These are phyloP conservation scores for Aquilaria agallochum DNA, from an alignment of 441 rosid species.

Conservation along the genomic window DNA sequence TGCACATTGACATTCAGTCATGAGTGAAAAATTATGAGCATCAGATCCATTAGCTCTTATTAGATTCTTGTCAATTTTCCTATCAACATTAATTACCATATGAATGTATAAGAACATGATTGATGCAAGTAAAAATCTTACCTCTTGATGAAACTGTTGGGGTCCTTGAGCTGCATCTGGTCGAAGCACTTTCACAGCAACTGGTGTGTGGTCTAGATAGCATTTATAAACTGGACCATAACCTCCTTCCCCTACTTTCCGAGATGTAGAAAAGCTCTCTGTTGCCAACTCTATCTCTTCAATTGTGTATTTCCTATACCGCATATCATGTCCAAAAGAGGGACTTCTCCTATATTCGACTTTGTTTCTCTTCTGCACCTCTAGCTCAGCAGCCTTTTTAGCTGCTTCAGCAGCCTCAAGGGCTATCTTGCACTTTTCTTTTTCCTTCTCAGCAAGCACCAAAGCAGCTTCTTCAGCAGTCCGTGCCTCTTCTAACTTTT, in stretches of 20 bases:
- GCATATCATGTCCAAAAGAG: conserved; percentile 24
- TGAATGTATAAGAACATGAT: too few relatives aligned
- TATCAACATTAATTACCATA: too few relatives aligned
- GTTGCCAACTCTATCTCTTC: conserved; percentile 83
- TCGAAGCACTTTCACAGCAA: conserved; percentile 76
- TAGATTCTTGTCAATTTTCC: background rate
- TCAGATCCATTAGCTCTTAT: background rate
- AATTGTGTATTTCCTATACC: conserved; percentile 59
- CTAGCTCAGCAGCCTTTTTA: conserved; percentile 53
- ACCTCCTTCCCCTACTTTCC: conserved; percentile 93
- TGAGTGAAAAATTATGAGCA: background rate
- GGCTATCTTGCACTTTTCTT: conserved; percentile 55
- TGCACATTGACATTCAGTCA: background rate
- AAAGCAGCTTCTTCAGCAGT: conserved; percentile 62
- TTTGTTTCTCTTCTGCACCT: conserved; percentile 50
- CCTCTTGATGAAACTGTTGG: conserved; percentile 82
- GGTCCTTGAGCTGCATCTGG: conserved; percentile 87
- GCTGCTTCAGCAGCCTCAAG: conserved; percentile 72
- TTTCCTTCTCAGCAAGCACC: conserved; percentile 64
- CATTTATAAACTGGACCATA: conserved; percentile 82
- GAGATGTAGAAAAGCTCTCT: conserved; percentile 36
- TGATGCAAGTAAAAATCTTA: conserved; percentile 6
- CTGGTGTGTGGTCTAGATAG: conserved; percentile 63
- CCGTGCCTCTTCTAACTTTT: conserved; percentile 45
- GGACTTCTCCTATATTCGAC: conserved; percentile 47